These are phyloP conservation scores for Alloteropsis angusta DNA, from an alignment of 202 grass and related monocot species.

Conservation along the genomic window DNA sequence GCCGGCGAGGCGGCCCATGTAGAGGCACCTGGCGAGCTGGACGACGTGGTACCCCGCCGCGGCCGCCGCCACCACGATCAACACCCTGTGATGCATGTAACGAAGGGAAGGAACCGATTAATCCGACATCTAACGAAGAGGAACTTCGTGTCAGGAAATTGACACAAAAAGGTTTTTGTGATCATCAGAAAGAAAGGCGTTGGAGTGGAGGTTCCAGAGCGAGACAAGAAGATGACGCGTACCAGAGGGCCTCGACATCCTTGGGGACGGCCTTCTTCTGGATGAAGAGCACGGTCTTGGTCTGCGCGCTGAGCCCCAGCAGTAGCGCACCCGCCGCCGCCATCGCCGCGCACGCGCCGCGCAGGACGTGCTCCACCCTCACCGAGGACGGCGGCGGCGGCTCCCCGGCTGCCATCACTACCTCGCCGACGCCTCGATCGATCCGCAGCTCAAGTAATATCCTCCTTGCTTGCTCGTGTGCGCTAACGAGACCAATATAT, in stretches of 20 bases:
- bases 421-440: neutral
- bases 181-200: neutral
- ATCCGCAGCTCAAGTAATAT: too few species aligned
- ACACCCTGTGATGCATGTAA: slow-evolving; percentile 16
- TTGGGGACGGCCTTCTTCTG: slow-evolving; percentile 47
- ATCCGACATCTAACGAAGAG: neutral
- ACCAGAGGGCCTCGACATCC: slow-evolving; percentile 74
- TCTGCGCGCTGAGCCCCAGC: slow-evolving; percentile 56
- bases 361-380: slow-evolving; percentile 30
- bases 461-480: neutral
- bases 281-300: slow-evolving; percentile 64
- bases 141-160: neutral
- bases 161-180: neutral
- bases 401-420: neutral
- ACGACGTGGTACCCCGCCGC: slow-evolving; percentile 47
- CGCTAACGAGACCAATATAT: neutral
- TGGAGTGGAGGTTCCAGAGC: too few species aligned
- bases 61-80: slow-evolving; percentile 29
- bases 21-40: slow-evolving; percentile 34
- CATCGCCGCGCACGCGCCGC: slow-evolving; percentile 29
- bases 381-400: neutral
- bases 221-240: neutral
- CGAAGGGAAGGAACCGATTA: too few species aligned
- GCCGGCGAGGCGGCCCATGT: slow-evolving; percentile 8
- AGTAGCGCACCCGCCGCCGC: slow-evolving; percentile 51